phyloP scores from a whole-genome alignment of 1,284 basidiomycete genomes.

The Marasmius oreades region DNA sequence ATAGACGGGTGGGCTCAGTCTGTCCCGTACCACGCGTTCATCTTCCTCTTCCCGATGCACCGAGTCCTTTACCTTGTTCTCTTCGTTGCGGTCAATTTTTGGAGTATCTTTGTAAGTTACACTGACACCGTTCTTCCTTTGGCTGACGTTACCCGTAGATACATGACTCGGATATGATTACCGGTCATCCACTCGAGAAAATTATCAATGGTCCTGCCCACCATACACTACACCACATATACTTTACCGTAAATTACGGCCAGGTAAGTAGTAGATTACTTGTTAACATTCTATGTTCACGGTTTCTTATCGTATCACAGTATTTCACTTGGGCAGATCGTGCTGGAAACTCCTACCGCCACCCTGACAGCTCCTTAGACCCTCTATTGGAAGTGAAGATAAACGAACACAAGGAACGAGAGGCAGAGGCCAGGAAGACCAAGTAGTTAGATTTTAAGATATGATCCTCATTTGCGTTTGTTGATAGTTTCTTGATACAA shows the following conservation, averaged over 20 bases:
- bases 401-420: slow-evolving; percentile 9
- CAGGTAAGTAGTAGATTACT: slow-evolving; percentile 43
- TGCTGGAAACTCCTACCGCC: slow-evolving; percentile 75
- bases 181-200: slow-evolving; percentile 85
- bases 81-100: slow-evolving; percentile 89
- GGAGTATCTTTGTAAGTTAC: slow-evolving; percentile 78
- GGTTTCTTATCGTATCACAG: slow-evolving; percentile 33
- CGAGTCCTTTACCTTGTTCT: slow-evolving; percentile 77
- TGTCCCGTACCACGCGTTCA: slow-evolving; percentile 92
- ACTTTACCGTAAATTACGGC: slow-evolving; percentile 96
- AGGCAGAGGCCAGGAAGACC: background rate
- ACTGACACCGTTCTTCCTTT: background rate
- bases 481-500: too few species aligned
- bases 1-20: slow-evolving; percentile 94
- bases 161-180: slow-evolving; percentile 99
- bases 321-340: slow-evolving; percentile 98
- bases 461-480: too few species aligned
- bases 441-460: background rate
- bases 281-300: background rate
- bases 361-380: slow-evolving; percentile 54
- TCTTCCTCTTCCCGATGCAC: slow-evolving; percentile 91
- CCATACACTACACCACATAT: slow-evolving; percentile 94
- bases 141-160: slow-evolving; percentile 52
- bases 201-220: slow-evolving; percentile 98
- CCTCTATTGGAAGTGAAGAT: slow-evolving; percentile 72